Conservation (phyloP, 2,329 filamentous ascomycete species). For the Hypoxylon sp. region DNA sequence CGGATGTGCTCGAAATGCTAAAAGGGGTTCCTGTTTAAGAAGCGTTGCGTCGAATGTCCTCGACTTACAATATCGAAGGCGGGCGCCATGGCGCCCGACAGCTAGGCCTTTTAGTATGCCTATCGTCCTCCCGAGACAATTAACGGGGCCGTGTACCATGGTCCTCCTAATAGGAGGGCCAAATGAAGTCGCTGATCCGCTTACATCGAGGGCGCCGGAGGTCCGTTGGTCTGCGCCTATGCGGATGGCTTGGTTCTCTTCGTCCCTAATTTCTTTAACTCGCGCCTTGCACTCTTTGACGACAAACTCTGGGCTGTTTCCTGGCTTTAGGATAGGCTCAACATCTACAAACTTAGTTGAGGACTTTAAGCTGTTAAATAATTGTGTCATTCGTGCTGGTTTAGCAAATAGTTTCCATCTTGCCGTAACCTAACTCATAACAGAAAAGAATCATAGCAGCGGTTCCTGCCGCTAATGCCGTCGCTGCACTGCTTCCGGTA, state of each 20-base stretch:
- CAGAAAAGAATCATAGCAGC: conserved; percentile 36
- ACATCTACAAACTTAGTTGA: conserved; percentile 31
- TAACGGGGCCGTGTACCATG: conserved; percentile 14
- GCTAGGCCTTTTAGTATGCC: not conserved
- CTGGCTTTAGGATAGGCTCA: conserved; percentile 28
- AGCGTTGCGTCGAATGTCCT: not conserved
- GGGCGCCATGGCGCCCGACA: not conserved
- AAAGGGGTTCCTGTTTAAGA: not conserved
- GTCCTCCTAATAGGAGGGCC: conserved; percentile 22
- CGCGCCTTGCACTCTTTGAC: conserved; percentile 31
- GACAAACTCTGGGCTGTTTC: conserved; percentile 28
- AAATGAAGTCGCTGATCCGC: conserved; percentile 14
- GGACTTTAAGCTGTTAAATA: conserved; percentile 27
- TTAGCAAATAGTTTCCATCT: conserved; percentile 31
- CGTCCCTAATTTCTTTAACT: conserved; percentile 32
- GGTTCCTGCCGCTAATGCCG: conserved; percentile 33
- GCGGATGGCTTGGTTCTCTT: conserved; percentile 29
- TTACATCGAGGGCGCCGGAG: not conserved
- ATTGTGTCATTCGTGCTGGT: conserved; percentile 26
- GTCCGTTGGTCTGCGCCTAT: conserved; percentile 12
- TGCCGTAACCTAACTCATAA: conserved; percentile 27
- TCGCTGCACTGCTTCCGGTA: conserved; percentile 33
- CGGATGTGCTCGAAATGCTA: not conserved
- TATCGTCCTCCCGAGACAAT: conserved; percentile 14
- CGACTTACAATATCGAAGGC: not conserved